Base-by-base conservation (phyloP, 306 rosid species). In the Cucumis hystrix region DNA sequence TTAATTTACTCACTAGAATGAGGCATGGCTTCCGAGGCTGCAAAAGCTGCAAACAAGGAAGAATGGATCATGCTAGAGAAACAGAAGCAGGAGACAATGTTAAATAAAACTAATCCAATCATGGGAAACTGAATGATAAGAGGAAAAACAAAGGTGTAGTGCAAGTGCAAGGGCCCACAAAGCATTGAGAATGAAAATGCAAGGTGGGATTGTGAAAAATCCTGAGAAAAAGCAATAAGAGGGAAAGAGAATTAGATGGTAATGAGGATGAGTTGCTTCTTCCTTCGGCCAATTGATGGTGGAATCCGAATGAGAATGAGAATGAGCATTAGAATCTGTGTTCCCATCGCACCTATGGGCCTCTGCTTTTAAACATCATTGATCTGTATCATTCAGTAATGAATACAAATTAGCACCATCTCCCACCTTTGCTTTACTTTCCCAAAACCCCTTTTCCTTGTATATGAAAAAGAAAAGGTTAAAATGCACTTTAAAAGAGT, bases 101-200 rank as follows among this genome's bases (percentile, higher is more conserved):
- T 72, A 72, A 72, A 72, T 72, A 72, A 72, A 70, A 43, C 58
- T 7, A 70, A 72, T 47, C 14, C 16, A 70, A 47, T 70, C n/a
- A 70, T 70, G 74, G 55, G 33, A 33, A 67, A 41, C 58, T 70
- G 40, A 45, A 72, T 72, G 76, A 72, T 28, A 72, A 49, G 8
- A 11, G 60, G 59, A 49, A 51, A 30, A 71, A 49, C 16, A 30
- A 71, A 52, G 1, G 4, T 41, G 74, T 56, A 74, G 84, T 81
- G 88, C 77, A 75, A 79, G 85, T 43, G 75, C 16, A 51, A 45
- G 93, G 94, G 90, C 41, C 88, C 94, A 91, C 90, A 66, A 12
- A 66, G 74, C 89, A 77, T 69, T 77, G 18, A 66, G 39, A 65
- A 78, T 47, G 73, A 56, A 70, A 80, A 33, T 76, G 49, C 47